Evolutionary conservation across 306 rosid genomes (phyloP), one percentile per base, ranked within the genome.

Genomic region (Clitoria ternatea): DNA sequence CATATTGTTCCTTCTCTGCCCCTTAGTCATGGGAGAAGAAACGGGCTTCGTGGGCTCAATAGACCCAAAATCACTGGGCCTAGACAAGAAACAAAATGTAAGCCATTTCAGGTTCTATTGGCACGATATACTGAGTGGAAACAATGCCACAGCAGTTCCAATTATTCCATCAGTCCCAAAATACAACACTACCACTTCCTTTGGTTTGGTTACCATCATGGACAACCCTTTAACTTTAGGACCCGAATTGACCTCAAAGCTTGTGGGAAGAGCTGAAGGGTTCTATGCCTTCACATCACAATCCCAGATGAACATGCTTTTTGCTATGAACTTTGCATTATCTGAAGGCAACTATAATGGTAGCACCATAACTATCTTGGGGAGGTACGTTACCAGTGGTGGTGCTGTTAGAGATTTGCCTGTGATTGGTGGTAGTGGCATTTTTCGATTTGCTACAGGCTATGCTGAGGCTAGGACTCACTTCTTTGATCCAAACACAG

Each of bases 371-470:
- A 81, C 83, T 0, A 48, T 88, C 6, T 27, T 83, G 19, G 97
- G 97, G 7, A 76, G 92, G 66, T 76, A 88, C n/a, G n/a, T n/a
- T n/a, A n/a, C n/a, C n/a, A n/a, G n/a, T n/a, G n/a, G n/a, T 15
- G 59, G 50, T 0, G 72, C 79, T 0, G 74, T 72, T 1, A 84
- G 96, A 32, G 91, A 91, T 48, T 54, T 91, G 85, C 89, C 96
- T 0, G 88, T 89, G 61, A 64, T 89, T 22, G 96, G 92, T 2
- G 96, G 97, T 0, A 88, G 85, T 19, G 92, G 97, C 1, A 7
- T 88, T 44, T 85, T 91, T 76, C 26, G 90, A 32, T 86, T 88
- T 70, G 90, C 96, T 0, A 78, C 78, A 1, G 92, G 96, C 0
- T 91, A 86, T 77, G 90, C 54, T 2, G 30, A 84, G 7, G 85